These are phyloP conservation scores for Pleurostoma richardsiae DNA, from an alignment of 2,329 filamentous ascomycete species.

Conservation along the genomic window DNA sequence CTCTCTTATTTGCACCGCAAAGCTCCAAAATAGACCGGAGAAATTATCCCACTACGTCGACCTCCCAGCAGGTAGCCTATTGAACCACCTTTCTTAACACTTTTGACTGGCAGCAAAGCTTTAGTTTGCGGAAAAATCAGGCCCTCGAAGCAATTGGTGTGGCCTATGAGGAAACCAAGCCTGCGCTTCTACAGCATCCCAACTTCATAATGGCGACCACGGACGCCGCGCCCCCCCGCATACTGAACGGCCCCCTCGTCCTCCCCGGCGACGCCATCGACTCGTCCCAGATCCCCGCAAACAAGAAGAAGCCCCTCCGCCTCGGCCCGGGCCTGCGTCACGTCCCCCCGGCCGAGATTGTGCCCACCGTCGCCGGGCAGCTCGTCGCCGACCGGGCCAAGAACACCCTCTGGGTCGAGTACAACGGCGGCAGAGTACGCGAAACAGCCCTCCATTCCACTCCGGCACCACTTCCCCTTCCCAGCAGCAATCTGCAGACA, in stretches of 20 bases:
- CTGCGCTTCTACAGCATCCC: no score
- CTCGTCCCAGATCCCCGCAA: slow-evolving; percentile 58
- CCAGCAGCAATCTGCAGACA: background rate
- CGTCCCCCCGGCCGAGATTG: slow-evolving; percentile 69
- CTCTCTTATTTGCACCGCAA: no score
- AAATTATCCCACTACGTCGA: no score
- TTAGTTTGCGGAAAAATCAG: no score
- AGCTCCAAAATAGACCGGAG: no score
- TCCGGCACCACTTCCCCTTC: background rate
- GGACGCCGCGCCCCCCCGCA: background rate
- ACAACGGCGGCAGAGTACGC: slow-evolving; percentile 61
- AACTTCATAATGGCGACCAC: slow-evolving; percentile 41
- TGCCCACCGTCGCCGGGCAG: slow-evolving; percentile 62
- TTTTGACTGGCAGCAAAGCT: no score
- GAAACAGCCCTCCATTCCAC: background rate
- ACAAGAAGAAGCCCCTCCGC: slow-evolving; percentile 66
- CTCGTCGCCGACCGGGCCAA: slow-evolving; percentile 66
- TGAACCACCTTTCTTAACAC: no score
- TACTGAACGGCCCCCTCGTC: slow-evolving; percentile 52
- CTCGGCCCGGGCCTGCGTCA: slow-evolving; percentile 81
- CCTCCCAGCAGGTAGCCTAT: no score
- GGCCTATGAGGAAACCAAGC: background rate
- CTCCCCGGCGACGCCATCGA: slow-evolving; percentile 79
- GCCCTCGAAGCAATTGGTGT: background rate
- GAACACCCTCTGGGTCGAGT: slow-evolving; percentile 75